phyloP scores from a whole-genome alignment of 2,329 filamentous ascomycete species.

The Davidsoniella neocaledoniae region DNA sequence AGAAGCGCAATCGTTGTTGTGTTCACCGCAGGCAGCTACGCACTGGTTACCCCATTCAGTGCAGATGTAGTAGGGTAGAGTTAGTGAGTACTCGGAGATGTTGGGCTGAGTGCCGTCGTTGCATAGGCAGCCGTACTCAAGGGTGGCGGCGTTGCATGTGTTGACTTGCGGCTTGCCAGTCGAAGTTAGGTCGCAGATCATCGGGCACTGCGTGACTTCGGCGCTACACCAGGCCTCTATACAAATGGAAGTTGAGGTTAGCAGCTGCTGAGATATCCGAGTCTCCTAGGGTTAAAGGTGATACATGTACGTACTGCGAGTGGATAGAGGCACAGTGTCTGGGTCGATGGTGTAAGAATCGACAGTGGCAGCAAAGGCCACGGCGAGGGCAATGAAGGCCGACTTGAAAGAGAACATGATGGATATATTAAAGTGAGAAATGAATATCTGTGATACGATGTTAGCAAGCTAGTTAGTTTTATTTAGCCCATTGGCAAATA shows the following conservation, averaged over 20 bases:
- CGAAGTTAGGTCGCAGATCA: conserved; percentile 50
- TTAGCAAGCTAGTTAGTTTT: too few species aligned
- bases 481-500: too few species aligned
- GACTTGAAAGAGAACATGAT: conserved; percentile 5
- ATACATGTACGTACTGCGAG: conserved; percentile 34
- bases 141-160: conserved; percentile 43
- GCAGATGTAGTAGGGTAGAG: conserved; percentile 64
- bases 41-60: conserved; percentile 54
- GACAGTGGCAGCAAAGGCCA: conserved; percentile 34
- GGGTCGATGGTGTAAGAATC: conserved; percentile 47
- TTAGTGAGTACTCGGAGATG: conserved; percentile 59
- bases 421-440: neutral
- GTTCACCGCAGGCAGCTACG: conserved; percentile 35
- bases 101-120: conserved; percentile 50
- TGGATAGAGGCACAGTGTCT: conserved; percentile 33
- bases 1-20: conserved; percentile 40
- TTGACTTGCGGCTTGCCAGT: conserved; percentile 39
- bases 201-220: conserved; percentile 47
- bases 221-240: conserved; percentile 47
- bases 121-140: conserved; percentile 61
- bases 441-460: neutral
- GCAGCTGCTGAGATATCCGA: neutral
- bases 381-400: conserved; percentile 26
- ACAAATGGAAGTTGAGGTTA: neutral
- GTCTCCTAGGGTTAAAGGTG: neutral